Conservation (phyloP, 2,329 filamentous ascomycete species). For the Pseudogymnoascus sp. region DNA sequence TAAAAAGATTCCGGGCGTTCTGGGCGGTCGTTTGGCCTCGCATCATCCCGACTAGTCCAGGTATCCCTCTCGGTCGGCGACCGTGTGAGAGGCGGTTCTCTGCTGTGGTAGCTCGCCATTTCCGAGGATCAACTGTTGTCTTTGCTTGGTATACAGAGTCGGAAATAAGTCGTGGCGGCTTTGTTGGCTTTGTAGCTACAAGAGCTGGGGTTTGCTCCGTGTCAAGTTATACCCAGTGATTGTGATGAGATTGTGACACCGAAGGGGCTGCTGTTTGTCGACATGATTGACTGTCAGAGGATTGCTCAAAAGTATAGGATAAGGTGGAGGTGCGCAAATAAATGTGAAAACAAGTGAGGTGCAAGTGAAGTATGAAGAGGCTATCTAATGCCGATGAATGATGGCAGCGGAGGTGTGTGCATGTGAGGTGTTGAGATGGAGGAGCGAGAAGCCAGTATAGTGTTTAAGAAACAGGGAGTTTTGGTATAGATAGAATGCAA, state of each 20-base stretch:
- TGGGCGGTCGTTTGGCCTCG: conserved; percentile 16
- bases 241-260: conserved; percentile 19
- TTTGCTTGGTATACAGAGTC: neutral
- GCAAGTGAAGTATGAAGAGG: conserved; percentile 9
- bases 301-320: conserved; percentile 22
- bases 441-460: conserved; percentile 5
- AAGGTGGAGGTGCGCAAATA: conserved; percentile 3
- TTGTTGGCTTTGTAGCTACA: conserved; percentile 5
- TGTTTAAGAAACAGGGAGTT: neutral
- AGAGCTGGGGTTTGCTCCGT: conserved; percentile 17
- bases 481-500: conserved; percentile 5
- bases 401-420: conserved; percentile 3
- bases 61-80: conserved; percentile 28
- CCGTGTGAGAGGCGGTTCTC: conserved; percentile 25
- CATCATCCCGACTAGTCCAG: conserved; percentile 27
- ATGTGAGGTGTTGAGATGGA: conserved; percentile 9
- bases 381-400: conserved; percentile 5
- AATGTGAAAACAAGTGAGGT: conserved; percentile 8
- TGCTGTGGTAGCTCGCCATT: conserved; percentile 11
- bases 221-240: conserved; percentile 27
- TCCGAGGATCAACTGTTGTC: neutral
- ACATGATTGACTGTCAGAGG: conserved; percentile 32
- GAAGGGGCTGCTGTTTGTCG: conserved; percentile 28
- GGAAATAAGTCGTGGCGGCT: conserved; percentile 2
- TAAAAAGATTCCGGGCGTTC: conserved; percentile 54